These are phyloP conservation scores for Leptodontidium sp. DNA, from an alignment of 2,329 filamentous ascomycete genomes.

Conservation along the genomic window DNA sequence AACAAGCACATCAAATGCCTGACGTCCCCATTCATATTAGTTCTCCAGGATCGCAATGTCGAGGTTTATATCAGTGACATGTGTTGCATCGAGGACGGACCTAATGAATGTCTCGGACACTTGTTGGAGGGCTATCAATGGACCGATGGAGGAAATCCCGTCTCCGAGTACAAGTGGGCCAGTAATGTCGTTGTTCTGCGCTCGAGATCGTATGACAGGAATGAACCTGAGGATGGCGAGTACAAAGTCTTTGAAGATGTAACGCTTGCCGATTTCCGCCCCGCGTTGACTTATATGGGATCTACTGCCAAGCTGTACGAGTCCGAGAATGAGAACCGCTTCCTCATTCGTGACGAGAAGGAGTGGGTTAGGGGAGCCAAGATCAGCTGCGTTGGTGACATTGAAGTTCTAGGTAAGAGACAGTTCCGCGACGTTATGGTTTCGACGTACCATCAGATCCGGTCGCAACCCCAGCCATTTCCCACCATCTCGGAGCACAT, in stretches of 20 bases:
- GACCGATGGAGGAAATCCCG: neutral
- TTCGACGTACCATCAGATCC: neutral
- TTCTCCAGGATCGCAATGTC: neutral
- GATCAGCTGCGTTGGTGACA: slow-evolving; percentile 22
- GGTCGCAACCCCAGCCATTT: neutral
- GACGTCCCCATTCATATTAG: neutral
- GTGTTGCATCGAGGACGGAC: neutral
- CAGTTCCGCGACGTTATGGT: slow-evolving; percentile 19
- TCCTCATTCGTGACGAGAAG: neutral
- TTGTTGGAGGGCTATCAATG: slow-evolving; percentile 4
- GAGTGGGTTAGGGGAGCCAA: slow-evolving; percentile 21
- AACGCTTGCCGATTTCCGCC: slow-evolving; percentile 15
- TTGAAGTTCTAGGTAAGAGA: slow-evolving; percentile 5
- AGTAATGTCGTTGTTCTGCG: neutral
- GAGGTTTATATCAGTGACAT: slow-evolving; percentile 5
- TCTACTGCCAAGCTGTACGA: neutral
- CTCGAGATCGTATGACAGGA: neutral
- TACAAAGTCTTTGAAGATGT: neutral
- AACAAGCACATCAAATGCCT: neutral
- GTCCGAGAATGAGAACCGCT: neutral
- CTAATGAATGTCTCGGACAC: neutral
- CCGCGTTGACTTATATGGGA: neutral
- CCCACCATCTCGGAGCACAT: slow-evolving; percentile 11
- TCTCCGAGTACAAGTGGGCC: neutral
- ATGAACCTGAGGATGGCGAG: neutral